A percentile compares a stretch with the other conserved stretches of the same genome.
Evolutionary conservation across 257 asterid genomes (phyloP).

Genomic region (Schizonepeta tenuifolia): DNA sequence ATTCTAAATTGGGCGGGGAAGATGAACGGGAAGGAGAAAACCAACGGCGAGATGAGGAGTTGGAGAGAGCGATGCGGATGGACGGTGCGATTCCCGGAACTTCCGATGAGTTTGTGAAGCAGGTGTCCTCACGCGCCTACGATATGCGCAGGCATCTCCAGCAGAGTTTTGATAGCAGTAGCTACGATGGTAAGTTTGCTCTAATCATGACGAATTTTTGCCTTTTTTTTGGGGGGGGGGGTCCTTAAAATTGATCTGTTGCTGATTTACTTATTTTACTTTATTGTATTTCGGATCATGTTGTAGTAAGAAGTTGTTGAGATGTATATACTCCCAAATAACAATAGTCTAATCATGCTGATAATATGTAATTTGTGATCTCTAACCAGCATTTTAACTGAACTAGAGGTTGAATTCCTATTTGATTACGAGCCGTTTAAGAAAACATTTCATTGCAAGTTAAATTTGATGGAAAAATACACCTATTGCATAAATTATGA

Average conservation of each 20-base stretch:
- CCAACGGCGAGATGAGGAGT: conserved; percentile 65
- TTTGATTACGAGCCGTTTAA: not conserved
- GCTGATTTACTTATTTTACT: not conserved
- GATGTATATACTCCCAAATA: not conserved
- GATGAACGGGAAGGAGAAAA: conserved; percentile 46
- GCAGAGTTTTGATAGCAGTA: conserved; percentile 81
- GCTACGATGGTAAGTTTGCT: conserved; percentile 77
- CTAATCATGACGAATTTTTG: not conserved
- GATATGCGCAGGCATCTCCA: conserved; percentile 92
- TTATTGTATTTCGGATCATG: not conserved
- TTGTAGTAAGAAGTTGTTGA: not conserved
- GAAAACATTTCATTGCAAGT: too few species aligned
- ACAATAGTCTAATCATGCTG: not conserved
- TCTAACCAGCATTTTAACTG: not conserved
- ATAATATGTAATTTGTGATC: conserved; percentile 10
- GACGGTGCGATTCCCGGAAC: conserved; percentile 85
- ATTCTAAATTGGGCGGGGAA: conserved; percentile 42
- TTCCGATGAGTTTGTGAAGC: conserved; percentile 80
- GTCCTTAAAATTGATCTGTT: not conserved
- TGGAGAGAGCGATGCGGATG: conserved; percentile 87
- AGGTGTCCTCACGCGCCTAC: conserved; percentile 90
- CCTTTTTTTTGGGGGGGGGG: not conserved
- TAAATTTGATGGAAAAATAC: not conserved
- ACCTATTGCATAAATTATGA: not conserved
- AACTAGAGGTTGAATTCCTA: not conserved